These are phyloP conservation scores for Endocalyx cinctus DNA, from an alignment of 2,329 filamentous ascomycete species.

Conservation along the genomic window DNA sequence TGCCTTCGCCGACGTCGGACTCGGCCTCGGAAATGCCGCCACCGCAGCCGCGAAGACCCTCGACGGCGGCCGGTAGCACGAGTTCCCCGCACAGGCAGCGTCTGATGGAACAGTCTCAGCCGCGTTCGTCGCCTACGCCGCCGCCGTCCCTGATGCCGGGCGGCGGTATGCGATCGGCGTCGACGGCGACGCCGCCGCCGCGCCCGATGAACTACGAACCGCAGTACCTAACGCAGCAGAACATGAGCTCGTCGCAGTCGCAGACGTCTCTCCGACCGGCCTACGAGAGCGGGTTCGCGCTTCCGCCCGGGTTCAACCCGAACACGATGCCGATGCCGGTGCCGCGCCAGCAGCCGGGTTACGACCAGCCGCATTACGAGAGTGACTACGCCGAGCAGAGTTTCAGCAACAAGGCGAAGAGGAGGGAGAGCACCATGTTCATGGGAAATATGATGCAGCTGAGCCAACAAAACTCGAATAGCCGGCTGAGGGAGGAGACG, in stretches of 20 bases:
- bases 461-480: constrained; percentile 47
- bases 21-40: constrained; percentile 24
- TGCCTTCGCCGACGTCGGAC: constrained; percentile 41
- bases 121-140: constrained; percentile 45
- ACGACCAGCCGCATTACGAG: constrained; percentile 34
- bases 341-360: constrained; percentile 24
- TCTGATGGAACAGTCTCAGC: constrained; percentile 36
- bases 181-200: constrained; percentile 39
- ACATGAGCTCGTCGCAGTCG: constrained; percentile 17
- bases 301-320: constrained; percentile 31
- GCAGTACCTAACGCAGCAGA: constrained; percentile 34
- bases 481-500: constrained; percentile 51
- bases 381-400: constrained; percentile 30
- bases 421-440: constrained; percentile 59
- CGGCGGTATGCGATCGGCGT: constrained; percentile 25
- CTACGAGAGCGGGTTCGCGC: constrained; percentile 39
- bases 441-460: constrained; percentile 44
- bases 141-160: constrained; percentile 32
- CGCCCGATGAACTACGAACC: constrained; percentile 41
- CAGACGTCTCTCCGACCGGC: constrained; percentile 33
- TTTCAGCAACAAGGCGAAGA: constrained; percentile 36
- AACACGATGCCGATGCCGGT: constrained; percentile 8
- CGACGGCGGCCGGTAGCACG: constrained; percentile 45
- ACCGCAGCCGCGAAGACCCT: constrained; percentile 40
- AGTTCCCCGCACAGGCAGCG: constrained; percentile 50